Evolutionary conservation across 2,329 filamentous ascomycete species (phyloP).

Genomic region (Pyricularia grisea): DNA sequence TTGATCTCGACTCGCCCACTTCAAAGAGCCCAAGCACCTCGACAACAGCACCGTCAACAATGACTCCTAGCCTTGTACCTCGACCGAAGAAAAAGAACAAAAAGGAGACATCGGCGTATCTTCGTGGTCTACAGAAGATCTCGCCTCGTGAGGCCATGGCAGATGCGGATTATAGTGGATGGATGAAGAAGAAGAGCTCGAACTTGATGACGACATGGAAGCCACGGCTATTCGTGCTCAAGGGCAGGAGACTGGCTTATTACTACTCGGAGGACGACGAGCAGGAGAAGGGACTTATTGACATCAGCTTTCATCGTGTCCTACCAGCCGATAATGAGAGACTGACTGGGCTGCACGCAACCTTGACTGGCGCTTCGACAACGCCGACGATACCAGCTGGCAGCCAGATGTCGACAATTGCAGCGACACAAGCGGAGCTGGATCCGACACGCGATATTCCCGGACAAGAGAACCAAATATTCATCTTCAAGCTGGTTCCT

Average conservation of each 20-base stretch:
- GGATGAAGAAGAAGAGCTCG: slow-evolving; percentile 99
- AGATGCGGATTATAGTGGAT: slow-evolving; percentile 86
- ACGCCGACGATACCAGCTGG: slow-evolving; percentile 47
- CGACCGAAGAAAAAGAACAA: slow-evolving; percentile 63
- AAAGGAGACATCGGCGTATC: slow-evolving; percentile 92
- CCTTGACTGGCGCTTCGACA: slow-evolving; percentile 75
- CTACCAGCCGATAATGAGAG: slow-evolving; percentile 87
- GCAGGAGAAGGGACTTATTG: slow-evolving; percentile 90
- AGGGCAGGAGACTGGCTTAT: slow-evolving; percentile 83
- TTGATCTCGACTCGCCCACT: slow-evolving; percentile 71
- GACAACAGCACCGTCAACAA: slow-evolving; percentile 31
- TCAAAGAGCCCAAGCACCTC: slow-evolving; percentile 44
- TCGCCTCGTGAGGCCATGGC: slow-evolving; percentile 74
- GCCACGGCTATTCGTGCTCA: slow-evolving; percentile 87
- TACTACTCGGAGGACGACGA: slow-evolving; percentile 92
- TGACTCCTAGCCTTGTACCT: slow-evolving; percentile 14
- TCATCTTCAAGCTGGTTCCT: slow-evolving; percentile 97
- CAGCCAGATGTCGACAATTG: slow-evolving; percentile 34
- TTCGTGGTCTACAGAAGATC: slow-evolving; percentile 73
- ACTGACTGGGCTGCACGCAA: slow-evolving; percentile 83
- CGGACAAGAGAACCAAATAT: slow-evolving; percentile 54
- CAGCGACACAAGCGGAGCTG: slow-evolving; percentile 33
- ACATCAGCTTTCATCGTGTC: slow-evolving; percentile 97
- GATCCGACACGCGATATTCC: slow-evolving; percentile 25
- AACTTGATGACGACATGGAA: slow-evolving; percentile 98